Conservation (phyloP, 192 early-diverging fungal genomes). For the Powellomyces hirtus region DNA sequence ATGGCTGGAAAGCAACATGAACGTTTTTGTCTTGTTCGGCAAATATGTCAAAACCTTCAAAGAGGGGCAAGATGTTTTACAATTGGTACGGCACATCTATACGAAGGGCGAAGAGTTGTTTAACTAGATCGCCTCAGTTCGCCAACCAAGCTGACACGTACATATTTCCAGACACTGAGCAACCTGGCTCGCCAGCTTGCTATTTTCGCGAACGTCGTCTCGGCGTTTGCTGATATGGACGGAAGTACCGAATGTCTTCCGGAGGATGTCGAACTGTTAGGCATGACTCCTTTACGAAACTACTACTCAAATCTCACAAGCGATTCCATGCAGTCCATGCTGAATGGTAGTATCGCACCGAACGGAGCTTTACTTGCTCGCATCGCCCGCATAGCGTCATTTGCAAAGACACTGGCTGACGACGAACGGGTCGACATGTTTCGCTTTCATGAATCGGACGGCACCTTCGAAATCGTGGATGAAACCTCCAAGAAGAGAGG, state of each 20-base stretch:
- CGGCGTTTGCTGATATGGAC: constrained; percentile 48
- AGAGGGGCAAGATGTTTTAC: background rate
- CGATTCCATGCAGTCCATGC: background rate
- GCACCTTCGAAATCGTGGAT: constrained; percentile 32
- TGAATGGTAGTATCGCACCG: background rate
- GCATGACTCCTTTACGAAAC: constrained; percentile 28
- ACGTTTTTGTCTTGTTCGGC: constrained; percentile 21
- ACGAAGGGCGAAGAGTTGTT: no score
- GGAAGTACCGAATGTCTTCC: constrained; percentile 31
- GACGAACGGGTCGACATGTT: constrained; percentile 28
- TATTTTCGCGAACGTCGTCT: constrained; percentile 31
- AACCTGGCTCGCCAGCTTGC: constrained; percentile 28
- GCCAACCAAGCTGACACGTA: no score
- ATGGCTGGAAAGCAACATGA: constrained; percentile 22
- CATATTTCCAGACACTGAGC: no score
- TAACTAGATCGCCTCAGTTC: no score
- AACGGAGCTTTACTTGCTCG: background rate
- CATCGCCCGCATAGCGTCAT: constrained; percentile 27
- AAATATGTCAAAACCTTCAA: constrained; percentile 27
- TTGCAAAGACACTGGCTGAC: constrained; percentile 30
- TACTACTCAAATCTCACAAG: constrained; percentile 16
- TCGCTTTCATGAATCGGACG: constrained; percentile 30
- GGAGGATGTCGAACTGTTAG: constrained; percentile 36
- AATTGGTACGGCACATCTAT: constrained; percentile 12
- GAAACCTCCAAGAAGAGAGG: constrained; percentile 24